Percentiles rank a stretch among this genome's conserved stretches.
phyloP scores from a whole-genome alignment of 306 rosid genomes.

The Cercis canadensis region DNA sequence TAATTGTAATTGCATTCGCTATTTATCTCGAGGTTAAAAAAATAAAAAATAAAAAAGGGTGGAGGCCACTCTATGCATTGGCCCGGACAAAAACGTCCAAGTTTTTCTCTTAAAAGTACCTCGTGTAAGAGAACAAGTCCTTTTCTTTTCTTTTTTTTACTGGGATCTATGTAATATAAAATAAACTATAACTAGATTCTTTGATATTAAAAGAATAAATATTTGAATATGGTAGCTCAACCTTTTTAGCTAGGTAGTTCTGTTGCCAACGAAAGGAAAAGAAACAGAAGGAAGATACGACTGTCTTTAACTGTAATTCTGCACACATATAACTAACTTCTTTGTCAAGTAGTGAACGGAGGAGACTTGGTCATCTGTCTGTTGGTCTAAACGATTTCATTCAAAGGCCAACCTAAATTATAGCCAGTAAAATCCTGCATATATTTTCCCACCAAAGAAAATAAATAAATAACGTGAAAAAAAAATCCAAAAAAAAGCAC shows the following conservation, averaged over 20 bases:
- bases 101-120: too few relatives aligned
- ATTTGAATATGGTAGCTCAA: too few relatives aligned
- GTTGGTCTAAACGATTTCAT: constrained; percentile 32
- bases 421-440: constrained; percentile 44
- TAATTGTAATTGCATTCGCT: too few relatives aligned
- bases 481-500: background rate
- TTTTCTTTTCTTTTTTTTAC: too few relatives aligned
- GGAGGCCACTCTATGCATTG: too few relatives aligned
- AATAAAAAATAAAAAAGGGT: too few relatives aligned
- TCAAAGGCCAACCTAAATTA: constrained; percentile 53
- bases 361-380: constrained; percentile 46
- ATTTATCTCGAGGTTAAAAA: too few relatives aligned
- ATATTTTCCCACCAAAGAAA: background rate
- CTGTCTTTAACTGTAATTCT: constrained; percentile 25
- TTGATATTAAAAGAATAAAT: too few relatives aligned
- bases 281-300: constrained; percentile 8
- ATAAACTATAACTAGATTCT: too few relatives aligned
- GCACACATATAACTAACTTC: constrained; percentile 2
- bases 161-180: too few relatives aligned
- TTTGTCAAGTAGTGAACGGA: constrained; percentile 34
- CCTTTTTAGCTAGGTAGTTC: constrained; percentile 12
- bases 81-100: too few relatives aligned
- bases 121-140: too few relatives aligned
- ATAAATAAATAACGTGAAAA: background rate
- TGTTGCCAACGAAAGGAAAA: constrained; percentile 21